Evolutionary conservation across 2,329 filamentous ascomycete species (phyloP), one percentile per base, ranked within the genome.

Genomic region (Coniella vitis): DNA sequence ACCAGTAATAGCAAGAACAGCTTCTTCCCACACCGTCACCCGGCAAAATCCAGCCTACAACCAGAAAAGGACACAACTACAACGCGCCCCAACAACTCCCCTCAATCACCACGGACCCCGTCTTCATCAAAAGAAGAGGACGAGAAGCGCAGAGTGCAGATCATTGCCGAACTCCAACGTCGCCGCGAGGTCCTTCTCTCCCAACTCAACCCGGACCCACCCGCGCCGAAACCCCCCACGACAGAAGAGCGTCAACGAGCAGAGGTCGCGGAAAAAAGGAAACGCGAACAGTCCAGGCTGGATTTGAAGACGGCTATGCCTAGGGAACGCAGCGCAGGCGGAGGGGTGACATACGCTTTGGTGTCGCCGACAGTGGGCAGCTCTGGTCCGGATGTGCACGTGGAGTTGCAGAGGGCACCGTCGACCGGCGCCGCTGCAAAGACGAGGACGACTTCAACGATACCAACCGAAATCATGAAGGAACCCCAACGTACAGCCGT

Each of bases 81-180:
- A n/a, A n/a, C n/a, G n/a, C n/a, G n/a, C n/a, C n/a, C n/a, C n/a
- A n/a, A n/a, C n/a, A n/a, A n/a, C n/a, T n/a, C 25, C 5, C 25
- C 25, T 10, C 5, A 29, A 29, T 10, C 25, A 19, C 25, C 8
- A 16, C 8, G 22, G 16, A 19, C n/a, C n/a, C n/a, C n/a, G n/a
- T n/a, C n/a, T n/a, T n/a, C n/a, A n/a, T n/a, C n/a, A n/a, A 42
- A 42, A 29, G 40, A 17, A 12, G 29, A 42, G n/a, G 40, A 42
- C 10, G 40, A 42, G 10, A 25, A 31, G 25, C 31, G 29, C 12
- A 32, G 40, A 17, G 29, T 25, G 29, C 40, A 42, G 17, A 21
- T 20, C 16, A 42, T 42, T 20, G 40, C 40, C 14, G 40, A 42
- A 29, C 25, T 32, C n/a, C 40, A 42, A 25, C 22, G 40, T n/a